phyloP scores from a whole-genome alignment of 352 stramenopile genomes.

The Blastocystis sp. region DNA sequence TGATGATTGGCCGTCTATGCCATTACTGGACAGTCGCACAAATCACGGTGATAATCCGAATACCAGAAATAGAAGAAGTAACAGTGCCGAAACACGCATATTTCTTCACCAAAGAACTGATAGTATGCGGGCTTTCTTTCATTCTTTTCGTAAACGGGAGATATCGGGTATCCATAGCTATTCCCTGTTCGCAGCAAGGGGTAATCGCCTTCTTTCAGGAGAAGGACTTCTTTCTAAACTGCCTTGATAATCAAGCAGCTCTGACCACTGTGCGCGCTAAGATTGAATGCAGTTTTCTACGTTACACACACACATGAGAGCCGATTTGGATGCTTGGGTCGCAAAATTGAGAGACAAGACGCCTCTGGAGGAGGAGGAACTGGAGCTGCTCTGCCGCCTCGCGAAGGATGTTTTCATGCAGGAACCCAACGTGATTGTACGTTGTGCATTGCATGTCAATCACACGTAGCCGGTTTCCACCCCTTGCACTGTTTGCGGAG shows the following conservation, averaged over 20 bases:
- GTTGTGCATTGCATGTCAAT: not conserved
- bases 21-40: too few species aligned
- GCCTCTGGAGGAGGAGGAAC: slow-evolving; percentile 80
- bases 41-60: too few species aligned
- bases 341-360: slow-evolving; percentile 79
- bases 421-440: slow-evolving; percentile 77
- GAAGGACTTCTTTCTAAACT: too few species aligned
- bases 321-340: slow-evolving; percentile 81
- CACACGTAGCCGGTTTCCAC: slow-evolving; percentile 73
- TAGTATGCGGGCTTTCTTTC: too few species aligned
- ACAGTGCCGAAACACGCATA: too few species aligned
- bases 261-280: slow-evolving; percentile 33
- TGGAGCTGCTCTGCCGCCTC: slow-evolving; percentile 84
- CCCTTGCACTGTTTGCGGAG: slow-evolving; percentile 82
- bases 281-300: not conserved
- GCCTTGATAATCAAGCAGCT: not conserved
- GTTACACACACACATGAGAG: slow-evolving; percentile 64
- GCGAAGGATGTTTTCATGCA: slow-evolving; percentile 84
- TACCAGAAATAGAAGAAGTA: too few species aligned
- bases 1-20: too few species aligned
- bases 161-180: too few species aligned
- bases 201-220: too few species aligned
- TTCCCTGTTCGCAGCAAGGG: too few species aligned
- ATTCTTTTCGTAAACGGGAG: too few species aligned
- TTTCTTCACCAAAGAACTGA: too few species aligned